phyloP scores from a whole-genome alignment of 202 grass and related monocot genomes.

The Bolboschoenoplectus hybrid region DNA sequence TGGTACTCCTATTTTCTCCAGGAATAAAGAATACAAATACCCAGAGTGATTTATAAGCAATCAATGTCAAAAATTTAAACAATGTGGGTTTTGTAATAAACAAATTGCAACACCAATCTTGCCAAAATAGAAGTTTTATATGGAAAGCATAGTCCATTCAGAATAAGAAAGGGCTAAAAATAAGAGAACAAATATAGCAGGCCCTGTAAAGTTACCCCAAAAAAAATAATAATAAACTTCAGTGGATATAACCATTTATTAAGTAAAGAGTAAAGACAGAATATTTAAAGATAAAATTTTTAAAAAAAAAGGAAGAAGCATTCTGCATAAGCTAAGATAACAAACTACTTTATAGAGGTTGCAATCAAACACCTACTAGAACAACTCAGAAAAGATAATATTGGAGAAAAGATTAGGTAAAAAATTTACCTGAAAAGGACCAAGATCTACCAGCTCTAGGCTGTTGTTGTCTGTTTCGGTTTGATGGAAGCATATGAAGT shows the following conservation, averaged over 20 bases:
- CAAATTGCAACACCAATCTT: slow-evolving; percentile 11
- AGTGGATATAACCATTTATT: slow-evolving; percentile 12
- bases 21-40: neutral
- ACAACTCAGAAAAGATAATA: neutral
- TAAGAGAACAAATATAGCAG: neutral
- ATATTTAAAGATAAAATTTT: neutral
- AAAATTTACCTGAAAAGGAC: slow-evolving; percentile 66
- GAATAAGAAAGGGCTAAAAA: neutral
- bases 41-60: neutral
- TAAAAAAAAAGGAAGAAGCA: slow-evolving; percentile 10
- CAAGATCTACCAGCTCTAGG: slow-evolving; percentile 72
- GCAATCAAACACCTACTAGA: slow-evolving; percentile 5
- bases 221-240: neutral
- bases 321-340: slow-evolving; percentile 15
- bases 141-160: neutral
- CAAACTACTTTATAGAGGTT: neutral
- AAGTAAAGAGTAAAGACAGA: neutral
- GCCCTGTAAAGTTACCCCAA: slow-evolving; percentile 5
- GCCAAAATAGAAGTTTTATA: neutral
- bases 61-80: neutral
- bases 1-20: neutral
- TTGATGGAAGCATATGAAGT: slow-evolving; percentile 59
- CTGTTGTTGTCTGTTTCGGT: slow-evolving; percentile 68
- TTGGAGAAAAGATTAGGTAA: slow-evolving; percentile 7
- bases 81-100: neutral